Evolutionary conservation across 371 early-diverging fungal species (phyloP).

Genomic region (Mucor indicus): DNA sequence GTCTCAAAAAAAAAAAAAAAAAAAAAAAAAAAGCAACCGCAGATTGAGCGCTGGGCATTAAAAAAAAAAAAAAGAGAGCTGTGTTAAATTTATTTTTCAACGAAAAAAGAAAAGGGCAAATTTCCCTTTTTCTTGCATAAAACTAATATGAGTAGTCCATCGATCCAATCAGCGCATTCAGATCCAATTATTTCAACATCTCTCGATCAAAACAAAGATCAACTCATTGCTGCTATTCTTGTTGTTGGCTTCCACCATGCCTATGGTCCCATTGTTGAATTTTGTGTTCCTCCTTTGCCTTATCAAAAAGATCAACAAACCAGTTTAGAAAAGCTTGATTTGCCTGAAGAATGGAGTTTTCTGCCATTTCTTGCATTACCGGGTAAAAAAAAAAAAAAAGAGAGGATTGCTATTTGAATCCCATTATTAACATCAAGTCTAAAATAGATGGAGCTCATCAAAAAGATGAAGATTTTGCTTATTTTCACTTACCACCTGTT

Average conservation of each 20-base stretch:
- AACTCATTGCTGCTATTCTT: slow-evolving; percentile 44
- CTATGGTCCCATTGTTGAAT: slow-evolving; percentile 70
- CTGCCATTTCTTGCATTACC: slow-evolving; percentile 67
- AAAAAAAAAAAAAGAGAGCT: too few relatives aligned
- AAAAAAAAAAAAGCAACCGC: too few relatives aligned
- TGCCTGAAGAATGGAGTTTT: slow-evolving; percentile 81
- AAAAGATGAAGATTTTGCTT: slow-evolving; percentile 80
- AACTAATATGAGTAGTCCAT: too few relatives aligned
- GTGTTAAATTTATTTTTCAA: too few relatives aligned
- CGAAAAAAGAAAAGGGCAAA: too few relatives aligned
- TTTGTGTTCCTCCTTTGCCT: slow-evolving; percentile 72
- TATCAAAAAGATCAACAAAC: slow-evolving; percentile 27
- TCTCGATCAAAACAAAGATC: slow-evolving; percentile 30
- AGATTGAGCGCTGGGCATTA: too few relatives aligned
- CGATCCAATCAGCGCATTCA: too few relatives aligned
- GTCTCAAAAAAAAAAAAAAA: too few relatives aligned
- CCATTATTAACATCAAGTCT: neutral
- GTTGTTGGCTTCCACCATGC: slow-evolving; percentile 62
- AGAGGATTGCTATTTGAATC: neutral
- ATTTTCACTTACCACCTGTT: slow-evolving; percentile 83
- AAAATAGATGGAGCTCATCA: slow-evolving; percentile 79
- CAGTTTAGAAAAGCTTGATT: slow-evolving; percentile 52
- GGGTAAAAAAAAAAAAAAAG: slow-evolving; percentile 36
- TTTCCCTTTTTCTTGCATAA: too few relatives aligned
- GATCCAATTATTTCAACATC: too few relatives aligned